These are phyloP conservation scores for Apiotrichum siamense DNA, from an alignment of 1,284 basidiomycete genomes.

Conservation along the genomic window DNA sequence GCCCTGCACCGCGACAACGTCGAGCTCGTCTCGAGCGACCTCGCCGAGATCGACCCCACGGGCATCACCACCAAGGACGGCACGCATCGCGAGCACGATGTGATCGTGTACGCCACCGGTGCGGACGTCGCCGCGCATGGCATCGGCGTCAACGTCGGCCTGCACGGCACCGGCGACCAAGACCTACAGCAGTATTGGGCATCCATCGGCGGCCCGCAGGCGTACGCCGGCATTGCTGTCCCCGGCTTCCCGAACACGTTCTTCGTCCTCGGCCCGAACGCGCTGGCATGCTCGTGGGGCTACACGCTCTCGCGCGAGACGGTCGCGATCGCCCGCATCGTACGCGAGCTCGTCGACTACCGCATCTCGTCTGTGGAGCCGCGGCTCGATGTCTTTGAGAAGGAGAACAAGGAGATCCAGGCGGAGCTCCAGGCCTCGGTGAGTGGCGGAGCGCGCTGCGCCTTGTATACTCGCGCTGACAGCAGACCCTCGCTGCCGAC, in stretches of 20 bases:
- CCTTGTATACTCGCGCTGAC: too few species aligned
- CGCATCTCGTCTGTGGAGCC: conserved; percentile 19
- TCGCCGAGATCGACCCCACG: background rate
- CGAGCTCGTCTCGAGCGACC: conserved; percentile 1
- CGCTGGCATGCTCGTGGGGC: conserved; percentile 19
- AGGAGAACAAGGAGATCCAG: conserved; percentile 11
- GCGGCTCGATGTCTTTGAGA: conserved; percentile 5
- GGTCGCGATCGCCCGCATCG: conserved; percentile 13
- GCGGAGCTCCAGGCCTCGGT: background rate
- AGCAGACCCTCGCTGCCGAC: background rate
- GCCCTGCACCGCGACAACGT: conserved; percentile 11
- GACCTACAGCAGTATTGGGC: conserved; percentile 25
- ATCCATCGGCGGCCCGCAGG: conserved; percentile 22
- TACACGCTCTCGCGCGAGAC: conserved; percentile 20
- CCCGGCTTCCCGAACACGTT: conserved; percentile 30
- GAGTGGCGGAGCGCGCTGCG: background rate
- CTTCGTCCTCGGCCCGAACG: conserved; percentile 24
- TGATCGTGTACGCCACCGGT: conserved; percentile 16
- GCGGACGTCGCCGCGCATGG: conserved; percentile 32
- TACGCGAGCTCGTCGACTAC: conserved; percentile 15
- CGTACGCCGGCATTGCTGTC: conserved; percentile 23
- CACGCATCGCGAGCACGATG: conserved; percentile 17
- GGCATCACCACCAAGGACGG: conserved; percentile 12
- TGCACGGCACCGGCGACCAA: conserved; percentile 22
- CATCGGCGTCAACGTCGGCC: conserved; percentile 25